Evolutionary conservation across 2,329 filamentous ascomycete genomes (phyloP).

Genomic region (Bipolaris oryzae): DNA sequence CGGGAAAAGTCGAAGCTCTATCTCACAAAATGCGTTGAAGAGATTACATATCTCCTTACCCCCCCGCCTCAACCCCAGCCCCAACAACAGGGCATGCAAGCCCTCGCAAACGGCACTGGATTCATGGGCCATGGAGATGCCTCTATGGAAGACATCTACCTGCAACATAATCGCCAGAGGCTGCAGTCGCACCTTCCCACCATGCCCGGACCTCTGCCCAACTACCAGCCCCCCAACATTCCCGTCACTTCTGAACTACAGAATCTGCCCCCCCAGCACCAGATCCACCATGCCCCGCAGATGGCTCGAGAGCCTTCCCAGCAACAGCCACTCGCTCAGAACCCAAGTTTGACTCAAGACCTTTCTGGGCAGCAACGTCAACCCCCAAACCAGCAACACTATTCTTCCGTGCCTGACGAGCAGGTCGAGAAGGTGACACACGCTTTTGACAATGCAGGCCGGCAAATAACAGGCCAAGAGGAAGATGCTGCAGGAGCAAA

Average conservation of each 20-base stretch:
- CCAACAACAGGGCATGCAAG: slow-evolving; percentile 51
- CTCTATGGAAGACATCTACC: slow-evolving; percentile 65
- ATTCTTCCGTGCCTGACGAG: slow-evolving; percentile 57
- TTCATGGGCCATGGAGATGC: slow-evolving; percentile 59
- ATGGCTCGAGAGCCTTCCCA: slow-evolving; percentile 53
- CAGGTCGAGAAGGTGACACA: slow-evolving; percentile 64
- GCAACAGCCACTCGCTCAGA: slow-evolving; percentile 51
- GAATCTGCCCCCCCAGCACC: slow-evolving; percentile 46
- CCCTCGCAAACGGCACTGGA: slow-evolving; percentile 43
- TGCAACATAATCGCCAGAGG: slow-evolving; percentile 63
- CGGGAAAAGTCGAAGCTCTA: slow-evolving; percentile 68
- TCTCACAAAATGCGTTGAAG: slow-evolving; percentile 69
- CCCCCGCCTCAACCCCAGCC: slow-evolving; percentile 67
- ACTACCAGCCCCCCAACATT: slow-evolving; percentile 66
- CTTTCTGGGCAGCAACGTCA: slow-evolving; percentile 48
- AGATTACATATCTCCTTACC: slow-evolving; percentile 71
- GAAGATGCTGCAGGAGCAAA: slow-evolving; percentile 41
- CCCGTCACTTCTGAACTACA: slow-evolving; percentile 49
- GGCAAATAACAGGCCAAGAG: slow-evolving; percentile 55
- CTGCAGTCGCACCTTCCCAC: slow-evolving; percentile 53
- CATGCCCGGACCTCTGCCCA: slow-evolving; percentile 55
- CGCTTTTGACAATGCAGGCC: slow-evolving; percentile 63
- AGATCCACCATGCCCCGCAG: slow-evolving; percentile 51
- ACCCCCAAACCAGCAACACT: slow-evolving; percentile 46
- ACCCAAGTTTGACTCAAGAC: slow-evolving; percentile 33